Percentiles rank a stretch among this genome's conserved stretches.
These are phyloP conservation scores for Rhizopogon rudus DNA, from an alignment of 768 basidiomycete species.

Conservation along the genomic window DNA sequence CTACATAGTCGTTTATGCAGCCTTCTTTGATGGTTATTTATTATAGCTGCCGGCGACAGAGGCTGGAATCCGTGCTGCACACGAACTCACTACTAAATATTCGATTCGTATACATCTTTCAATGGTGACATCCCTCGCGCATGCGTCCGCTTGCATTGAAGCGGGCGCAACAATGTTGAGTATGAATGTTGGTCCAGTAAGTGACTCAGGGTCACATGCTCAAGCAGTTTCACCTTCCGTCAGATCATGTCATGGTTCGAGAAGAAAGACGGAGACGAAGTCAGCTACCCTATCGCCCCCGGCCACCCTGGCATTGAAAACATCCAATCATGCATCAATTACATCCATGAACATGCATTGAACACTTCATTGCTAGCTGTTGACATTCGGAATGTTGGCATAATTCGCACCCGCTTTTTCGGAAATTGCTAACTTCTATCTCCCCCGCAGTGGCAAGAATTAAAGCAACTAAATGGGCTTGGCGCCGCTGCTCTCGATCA, in stretches of 20 bases:
- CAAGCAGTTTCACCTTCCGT: not conserved
- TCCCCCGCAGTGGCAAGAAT: slow-evolving; percentile 33
- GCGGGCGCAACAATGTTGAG: slow-evolving; percentile 44
- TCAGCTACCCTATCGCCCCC: slow-evolving; percentile 2
- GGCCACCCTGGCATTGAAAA: slow-evolving; percentile 41
- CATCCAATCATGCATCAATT: slow-evolving; percentile 41
- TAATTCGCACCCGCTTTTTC: not conserved
- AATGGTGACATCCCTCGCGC: slow-evolving; percentile 47
- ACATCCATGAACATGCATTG: slow-evolving; percentile 36
- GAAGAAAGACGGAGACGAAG: slow-evolving; percentile 20
- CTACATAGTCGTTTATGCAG: not conserved
- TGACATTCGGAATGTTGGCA: slow-evolving; percentile 37
- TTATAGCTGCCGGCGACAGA: slow-evolving; percentile 54
- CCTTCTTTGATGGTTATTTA: not conserved
- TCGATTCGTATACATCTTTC: slow-evolving; percentile 47
- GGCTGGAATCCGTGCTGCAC: slow-evolving; percentile 45
- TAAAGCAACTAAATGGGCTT: slow-evolving; percentile 36
- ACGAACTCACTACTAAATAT: slow-evolving; percentile 30
- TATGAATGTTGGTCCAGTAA: slow-evolving; percentile 45
- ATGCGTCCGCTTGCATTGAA: slow-evolving; percentile 52
- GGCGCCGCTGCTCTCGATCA: slow-evolving; percentile 39
- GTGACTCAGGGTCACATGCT: slow-evolving; percentile 12
- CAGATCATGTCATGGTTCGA: slow-evolving; percentile 43
- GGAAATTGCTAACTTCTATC: slow-evolving; percentile 3
- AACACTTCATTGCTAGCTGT: slow-evolving; percentile 37